Conservation (phyloP, 2,329 filamentous ascomycete species). For the Fusarium tjaetaba region DNA sequence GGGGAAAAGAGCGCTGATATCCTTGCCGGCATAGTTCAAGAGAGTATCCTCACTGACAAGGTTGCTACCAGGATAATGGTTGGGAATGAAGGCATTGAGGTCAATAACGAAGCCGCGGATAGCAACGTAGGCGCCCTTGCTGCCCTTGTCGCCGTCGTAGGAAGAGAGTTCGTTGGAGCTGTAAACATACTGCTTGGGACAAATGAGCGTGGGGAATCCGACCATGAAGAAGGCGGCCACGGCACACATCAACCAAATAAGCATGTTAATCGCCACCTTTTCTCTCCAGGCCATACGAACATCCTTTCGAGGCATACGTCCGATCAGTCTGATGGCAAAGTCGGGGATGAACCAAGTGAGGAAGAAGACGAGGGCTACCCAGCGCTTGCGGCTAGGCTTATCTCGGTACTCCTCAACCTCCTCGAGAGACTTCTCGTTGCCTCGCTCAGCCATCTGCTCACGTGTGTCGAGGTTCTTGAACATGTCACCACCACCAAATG, state of each 20-base stretch:
- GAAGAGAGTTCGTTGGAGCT: constrained; percentile 78
- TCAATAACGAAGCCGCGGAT: constrained; percentile 93
- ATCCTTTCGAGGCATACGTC: constrained; percentile 91
- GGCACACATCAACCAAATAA: constrained; percentile 90
- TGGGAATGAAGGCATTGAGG: constrained; percentile 72
- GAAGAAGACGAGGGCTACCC: constrained; percentile 84
- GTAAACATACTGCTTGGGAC: constrained; percentile 89
- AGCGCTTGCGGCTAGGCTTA: constrained; percentile 85
- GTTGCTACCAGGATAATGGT: constrained; percentile 75
- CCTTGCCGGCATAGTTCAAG: constrained; percentile 84
- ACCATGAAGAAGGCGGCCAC: constrained; percentile 90
- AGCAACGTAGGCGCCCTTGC: constrained; percentile 72
- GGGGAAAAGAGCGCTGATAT: constrained; percentile 90
- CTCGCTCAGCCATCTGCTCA: constrained; percentile 94
- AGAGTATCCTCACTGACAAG: constrained; percentile 66
- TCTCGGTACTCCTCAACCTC: constrained; percentile 88
- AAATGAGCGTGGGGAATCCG: constrained; percentile 86
- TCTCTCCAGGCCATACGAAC: constrained; percentile 94
- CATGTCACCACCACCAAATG: constrained; percentile 93
- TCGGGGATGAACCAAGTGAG: constrained; percentile 92
- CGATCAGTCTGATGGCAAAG: constrained; percentile 78
- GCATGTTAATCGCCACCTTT: constrained; percentile 96
- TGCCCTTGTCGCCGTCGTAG: constrained; percentile 76
- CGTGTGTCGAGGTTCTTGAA: constrained; percentile 96
- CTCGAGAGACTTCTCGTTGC: constrained; percentile 87